Conservation (phyloP, 2,329 filamentous ascomycete species). For the Hortaea sp. region DNA sequence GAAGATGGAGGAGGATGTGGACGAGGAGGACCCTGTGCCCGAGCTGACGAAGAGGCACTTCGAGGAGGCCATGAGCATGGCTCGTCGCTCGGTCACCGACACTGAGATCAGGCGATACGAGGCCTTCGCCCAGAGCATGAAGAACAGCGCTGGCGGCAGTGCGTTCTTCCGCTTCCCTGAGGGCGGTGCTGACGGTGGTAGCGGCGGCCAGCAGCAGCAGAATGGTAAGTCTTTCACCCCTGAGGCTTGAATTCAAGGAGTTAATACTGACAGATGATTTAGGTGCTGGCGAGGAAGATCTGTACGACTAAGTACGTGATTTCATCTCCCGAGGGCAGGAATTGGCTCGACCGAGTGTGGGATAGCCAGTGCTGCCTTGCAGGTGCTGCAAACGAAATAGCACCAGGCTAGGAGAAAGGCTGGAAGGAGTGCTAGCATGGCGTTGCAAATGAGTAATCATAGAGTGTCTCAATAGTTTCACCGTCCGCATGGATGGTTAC, state of each 20-base stretch:
- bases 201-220: constrained; percentile 23
- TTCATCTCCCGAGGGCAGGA: not conserved
- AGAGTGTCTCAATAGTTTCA: constrained; percentile 3
- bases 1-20: constrained; percentile 65
- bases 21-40: constrained; percentile 81
- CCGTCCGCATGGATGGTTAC: no score
- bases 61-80: constrained; percentile 95
- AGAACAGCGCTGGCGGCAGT: constrained; percentile 87
- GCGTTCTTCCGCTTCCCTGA: constrained; percentile 88
- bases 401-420: not conserved
- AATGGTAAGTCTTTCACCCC: constrained; percentile 23
- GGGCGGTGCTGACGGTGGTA: constrained; percentile 40
- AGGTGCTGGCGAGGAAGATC: constrained; percentile 89
- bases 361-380: not conserved
- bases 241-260: not conserved
- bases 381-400: not conserved
- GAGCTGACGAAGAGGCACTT: constrained; percentile 95
- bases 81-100: constrained; percentile 85
- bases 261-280: constrained; percentile 35
- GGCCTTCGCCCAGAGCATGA: constrained; percentile 97
- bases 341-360: not conserved
- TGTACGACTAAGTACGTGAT: constrained; percentile 64
- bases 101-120: constrained; percentile 98
- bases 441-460: not conserved
- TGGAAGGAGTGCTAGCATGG: not conserved